phyloP scores from a whole-genome alignment of 441 rosid genomes.

The Pelargonium cotyledonis region DNA sequence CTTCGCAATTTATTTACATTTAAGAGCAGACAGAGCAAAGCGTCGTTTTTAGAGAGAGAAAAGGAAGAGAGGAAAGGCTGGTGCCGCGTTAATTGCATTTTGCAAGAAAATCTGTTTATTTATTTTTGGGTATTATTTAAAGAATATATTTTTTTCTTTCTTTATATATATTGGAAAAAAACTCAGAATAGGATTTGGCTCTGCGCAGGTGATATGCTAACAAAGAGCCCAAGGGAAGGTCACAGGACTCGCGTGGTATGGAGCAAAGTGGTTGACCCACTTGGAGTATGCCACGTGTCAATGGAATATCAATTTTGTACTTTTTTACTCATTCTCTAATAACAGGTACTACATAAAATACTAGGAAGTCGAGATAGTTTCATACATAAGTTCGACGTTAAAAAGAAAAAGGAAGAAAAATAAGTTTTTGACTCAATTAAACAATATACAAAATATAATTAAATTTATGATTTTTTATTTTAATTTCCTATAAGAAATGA shows the following conservation, averaged over 20 bases:
- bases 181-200: no score
- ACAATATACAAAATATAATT: no score
- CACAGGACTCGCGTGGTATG: slow-evolving; percentile 18
- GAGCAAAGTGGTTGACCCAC: neutral
- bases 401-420: no score
- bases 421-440: no score
- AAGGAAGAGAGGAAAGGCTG: neutral
- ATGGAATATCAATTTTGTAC: neutral
- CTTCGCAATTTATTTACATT: neutral
- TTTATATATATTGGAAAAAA: no score
- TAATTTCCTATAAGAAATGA: no score
- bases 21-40: neutral
- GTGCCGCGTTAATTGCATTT: neutral
- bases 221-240: slow-evolving; percentile 3
- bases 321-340: neutral
- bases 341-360: no score
- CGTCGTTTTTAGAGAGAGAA: neutral
- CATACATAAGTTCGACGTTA: no score
- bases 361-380: no score
- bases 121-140: neutral
- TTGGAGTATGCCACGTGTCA: slow-evolving; percentile 1
- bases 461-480: no score
- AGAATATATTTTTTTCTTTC: neutral
- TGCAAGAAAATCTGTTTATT: neutral
- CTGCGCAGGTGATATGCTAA: no score